Percentiles rank a stretch among this genome's conserved stretches.
phyloP scores from a whole-genome alignment of 73 alveolate species.

The Loxodes magnus region DNA sequence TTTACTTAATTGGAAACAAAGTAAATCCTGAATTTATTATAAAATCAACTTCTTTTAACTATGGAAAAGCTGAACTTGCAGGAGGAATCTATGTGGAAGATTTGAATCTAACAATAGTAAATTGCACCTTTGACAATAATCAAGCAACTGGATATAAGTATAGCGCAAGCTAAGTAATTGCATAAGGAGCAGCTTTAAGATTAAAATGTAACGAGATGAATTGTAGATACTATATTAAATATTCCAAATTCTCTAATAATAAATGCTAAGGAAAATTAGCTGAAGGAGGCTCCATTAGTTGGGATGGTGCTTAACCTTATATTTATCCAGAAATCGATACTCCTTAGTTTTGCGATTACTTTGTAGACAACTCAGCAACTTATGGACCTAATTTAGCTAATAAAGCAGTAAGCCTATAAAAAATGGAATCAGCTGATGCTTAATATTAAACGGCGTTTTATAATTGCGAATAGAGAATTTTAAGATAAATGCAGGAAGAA shows the following conservation, averaged over 20 bases:
- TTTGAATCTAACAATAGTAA: not conserved
- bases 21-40: too few species aligned
- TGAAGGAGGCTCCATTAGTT: not conserved
- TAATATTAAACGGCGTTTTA: too few species aligned
- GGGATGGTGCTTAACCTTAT: not conserved
- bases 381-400: too few species aligned
- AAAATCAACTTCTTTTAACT: not conserved
- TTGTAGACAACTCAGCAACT: too few species aligned
- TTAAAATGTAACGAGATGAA: not conserved
- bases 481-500: too few species aligned
- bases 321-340: not conserved
- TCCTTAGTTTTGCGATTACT: too few species aligned
- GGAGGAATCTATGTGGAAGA: not conserved
- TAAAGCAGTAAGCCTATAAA: too few species aligned
- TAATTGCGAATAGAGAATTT: too few species aligned
- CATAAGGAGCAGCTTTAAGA: not conserved
- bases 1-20: too few species aligned
- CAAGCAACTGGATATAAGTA: not conserved
- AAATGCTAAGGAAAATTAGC: not conserved
- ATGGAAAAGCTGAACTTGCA: not conserved
- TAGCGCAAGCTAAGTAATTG: not conserved
- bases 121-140: not conserved
- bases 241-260: not conserved
- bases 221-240: not conserved
- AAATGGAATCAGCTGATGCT: too few species aligned